These are phyloP conservation scores for Naegleria fowleri DNA, from an alignment of 208 protist species.

Conservation along the genomic window DNA sequence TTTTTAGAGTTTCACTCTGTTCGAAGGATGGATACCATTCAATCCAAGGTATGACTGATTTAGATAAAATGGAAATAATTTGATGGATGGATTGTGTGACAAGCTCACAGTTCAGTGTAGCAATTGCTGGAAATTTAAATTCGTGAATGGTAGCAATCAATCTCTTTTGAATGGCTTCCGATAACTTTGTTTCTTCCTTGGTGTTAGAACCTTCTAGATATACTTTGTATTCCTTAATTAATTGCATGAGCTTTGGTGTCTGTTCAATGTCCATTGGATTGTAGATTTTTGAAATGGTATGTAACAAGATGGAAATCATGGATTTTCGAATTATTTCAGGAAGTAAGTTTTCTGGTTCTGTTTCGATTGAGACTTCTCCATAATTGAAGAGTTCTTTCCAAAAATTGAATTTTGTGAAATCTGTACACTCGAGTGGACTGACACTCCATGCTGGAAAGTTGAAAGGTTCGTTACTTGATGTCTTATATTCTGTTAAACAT, in stretches of 20 bases:
- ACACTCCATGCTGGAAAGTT: not conserved
- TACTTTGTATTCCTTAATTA: not conserved
- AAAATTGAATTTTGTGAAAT: not conserved
- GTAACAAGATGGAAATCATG: not conserved
- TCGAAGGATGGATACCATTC: not conserved
- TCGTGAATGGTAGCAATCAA: not conserved
- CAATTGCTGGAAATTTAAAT: not conserved
- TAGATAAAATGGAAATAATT: not conserved
- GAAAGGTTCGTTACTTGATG: not conserved
- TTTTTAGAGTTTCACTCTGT: not conserved
- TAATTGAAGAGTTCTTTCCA: constrained; percentile 8
- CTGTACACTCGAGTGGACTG: not conserved
- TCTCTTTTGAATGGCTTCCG: not conserved
- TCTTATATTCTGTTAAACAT: not conserved
- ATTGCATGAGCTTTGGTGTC: not conserved
- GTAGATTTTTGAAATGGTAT: not conserved
- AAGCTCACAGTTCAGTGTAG: not conserved
- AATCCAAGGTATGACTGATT: not conserved
- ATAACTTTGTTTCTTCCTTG: not conserved
- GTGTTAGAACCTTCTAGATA: not conserved
- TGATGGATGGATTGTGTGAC: not conserved
- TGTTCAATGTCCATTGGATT: not conserved
- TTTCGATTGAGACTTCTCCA: not conserved
- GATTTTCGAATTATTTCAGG: not conserved
- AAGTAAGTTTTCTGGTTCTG: not conserved